These are phyloP conservation scores for Penicillium angulare DNA, from an alignment of 495 filamentous ascomycete genomes.

Conservation along the genomic window DNA sequence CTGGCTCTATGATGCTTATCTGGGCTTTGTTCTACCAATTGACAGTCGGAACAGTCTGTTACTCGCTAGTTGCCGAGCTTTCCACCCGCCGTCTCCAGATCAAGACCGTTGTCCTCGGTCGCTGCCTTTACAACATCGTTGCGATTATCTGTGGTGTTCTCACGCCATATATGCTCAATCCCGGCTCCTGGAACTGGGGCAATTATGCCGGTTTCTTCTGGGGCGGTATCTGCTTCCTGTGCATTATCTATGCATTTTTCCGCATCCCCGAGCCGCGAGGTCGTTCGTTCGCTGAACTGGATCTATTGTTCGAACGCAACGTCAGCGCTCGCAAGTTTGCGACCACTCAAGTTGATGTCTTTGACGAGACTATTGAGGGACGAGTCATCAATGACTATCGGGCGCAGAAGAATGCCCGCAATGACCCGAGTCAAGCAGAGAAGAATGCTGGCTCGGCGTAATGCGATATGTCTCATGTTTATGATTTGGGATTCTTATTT, in stretches of 20 bases:
- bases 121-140: slow-evolving; percentile 71
- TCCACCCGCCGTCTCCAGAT: slow-evolving; percentile 72
- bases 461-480: slow-evolving; percentile 5
- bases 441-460: slow-evolving; percentile 19
- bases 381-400: slow-evolving; percentile 49
- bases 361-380: slow-evolving; percentile 57
- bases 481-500: slow-evolving; percentile 1
- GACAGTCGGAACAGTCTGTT: slow-evolving; percentile 76
- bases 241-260: slow-evolving; percentile 73
- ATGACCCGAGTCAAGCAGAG: slow-evolving; percentile 27
- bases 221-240: slow-evolving; percentile 70
- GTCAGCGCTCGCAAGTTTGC: slow-evolving; percentile 69
- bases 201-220: slow-evolving; percentile 84
- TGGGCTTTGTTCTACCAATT: slow-evolving; percentile 75
- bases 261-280: slow-evolving; percentile 71
- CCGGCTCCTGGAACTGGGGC: slow-evolving; percentile 69
- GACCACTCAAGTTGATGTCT: slow-evolving; percentile 63
- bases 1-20: slow-evolving; percentile 67
- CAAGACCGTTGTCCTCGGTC: slow-evolving; percentile 72
- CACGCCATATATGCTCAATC: slow-evolving; percentile 76
- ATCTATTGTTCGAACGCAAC: slow-evolving; percentile 65
- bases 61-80: slow-evolving; percentile 73
- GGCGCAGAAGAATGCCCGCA: slow-evolving; percentile 26
- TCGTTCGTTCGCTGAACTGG: slow-evolving; percentile 70
- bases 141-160: slow-evolving; percentile 67